A percentile compares a stretch with the other conserved stretches of the same genome.
phyloP scores from a whole-genome alignment of 345 rosid species.

The Raphanus raphanistrum region DNA sequence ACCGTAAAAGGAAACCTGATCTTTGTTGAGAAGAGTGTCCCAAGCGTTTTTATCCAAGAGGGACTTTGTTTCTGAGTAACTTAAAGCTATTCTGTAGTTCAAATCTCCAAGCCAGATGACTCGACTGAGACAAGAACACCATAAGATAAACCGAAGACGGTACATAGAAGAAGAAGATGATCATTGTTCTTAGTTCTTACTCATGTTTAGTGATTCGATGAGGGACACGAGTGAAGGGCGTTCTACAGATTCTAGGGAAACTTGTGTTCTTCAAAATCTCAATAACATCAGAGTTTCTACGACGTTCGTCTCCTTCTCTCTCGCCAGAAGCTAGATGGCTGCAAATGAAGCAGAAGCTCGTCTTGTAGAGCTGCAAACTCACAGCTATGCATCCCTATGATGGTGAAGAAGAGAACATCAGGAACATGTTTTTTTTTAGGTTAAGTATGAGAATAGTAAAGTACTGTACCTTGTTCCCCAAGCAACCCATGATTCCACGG shows the following conservation, averaged over 20 bases:
- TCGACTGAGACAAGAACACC: constrained; percentile 48
- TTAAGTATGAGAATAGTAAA: constrained; percentile 2
- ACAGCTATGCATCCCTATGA: constrained; percentile 92
- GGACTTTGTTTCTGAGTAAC: constrained; percentile 68
- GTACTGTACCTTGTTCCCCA: constrained; percentile 81
- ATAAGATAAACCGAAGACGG: background rate
- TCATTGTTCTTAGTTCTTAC: constrained; percentile 45
- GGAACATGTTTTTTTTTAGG: background rate
- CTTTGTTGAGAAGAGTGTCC: constrained; percentile 75
- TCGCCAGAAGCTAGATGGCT: constrained; percentile 97
- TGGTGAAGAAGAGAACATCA: background rate
- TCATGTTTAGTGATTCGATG: constrained; percentile 71
- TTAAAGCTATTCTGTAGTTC: constrained; percentile 89
- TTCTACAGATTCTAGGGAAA: constrained; percentile 68
- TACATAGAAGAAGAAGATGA: background rate
- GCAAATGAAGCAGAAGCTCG: constrained; percentile 85
- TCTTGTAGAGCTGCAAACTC: constrained; percentile 77
- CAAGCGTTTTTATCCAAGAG: constrained; percentile 58
- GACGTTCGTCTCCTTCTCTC: constrained; percentile 88
- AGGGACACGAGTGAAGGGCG: constrained; percentile 52
- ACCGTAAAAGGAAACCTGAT: constrained; percentile 57
- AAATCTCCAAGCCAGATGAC: constrained; percentile 91
- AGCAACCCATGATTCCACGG: constrained; percentile 90
- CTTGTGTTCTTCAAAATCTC: constrained; percentile 87
- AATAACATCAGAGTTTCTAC: constrained; percentile 76